phyloP scores from a whole-genome alignment of 2,329 filamentous ascomycete genomes.

The Calonectria fujianensis region DNA sequence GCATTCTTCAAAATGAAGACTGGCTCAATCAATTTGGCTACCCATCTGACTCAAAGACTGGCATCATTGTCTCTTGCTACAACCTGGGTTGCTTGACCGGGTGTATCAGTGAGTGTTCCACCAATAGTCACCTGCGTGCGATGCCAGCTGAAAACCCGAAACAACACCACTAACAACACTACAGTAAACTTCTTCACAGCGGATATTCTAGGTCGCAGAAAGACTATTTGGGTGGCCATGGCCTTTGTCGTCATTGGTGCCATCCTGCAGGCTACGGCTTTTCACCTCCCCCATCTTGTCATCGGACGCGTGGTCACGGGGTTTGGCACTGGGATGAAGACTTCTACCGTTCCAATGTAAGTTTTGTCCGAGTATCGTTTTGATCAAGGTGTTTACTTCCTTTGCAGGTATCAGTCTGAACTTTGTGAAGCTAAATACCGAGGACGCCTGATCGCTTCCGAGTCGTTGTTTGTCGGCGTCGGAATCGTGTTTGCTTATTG shows the following conservation, averaged over 20 bases:
- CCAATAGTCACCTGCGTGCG: conserved; percentile 65
- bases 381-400: too few species aligned
- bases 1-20: conserved; percentile 67
- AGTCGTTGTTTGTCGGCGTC: conserved; percentile 62
- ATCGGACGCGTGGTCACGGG: conserved; percentile 70
- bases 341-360: conserved; percentile 61
- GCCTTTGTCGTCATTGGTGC: conserved; percentile 75
- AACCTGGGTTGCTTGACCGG: conserved; percentile 66
- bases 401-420: conserved; percentile 54
- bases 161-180: not conserved
- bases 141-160: too few species aligned
- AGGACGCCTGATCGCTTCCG: conserved; percentile 72
- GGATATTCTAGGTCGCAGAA: conserved; percentile 69
- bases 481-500: conserved; percentile 64
- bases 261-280: conserved; percentile 71
- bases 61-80: conserved; percentile 59
- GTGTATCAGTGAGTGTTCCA: conserved; percentile 68
- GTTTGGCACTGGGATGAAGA: conserved; percentile 66
- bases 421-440: conserved; percentile 66
- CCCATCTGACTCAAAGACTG: conserved; percentile 54
- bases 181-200: conserved; percentile 68
- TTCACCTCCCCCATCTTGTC: conserved; percentile 69
- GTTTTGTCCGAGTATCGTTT: not conserved
- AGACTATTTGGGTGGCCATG: conserved; percentile 73
- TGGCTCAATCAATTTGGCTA: conserved; percentile 60